A percentile compares a stretch with the other conserved stretches of the same genome.
Conservation (phyloP, 164 flowering plant species). For the Pachysandra terminalis region DNA sequence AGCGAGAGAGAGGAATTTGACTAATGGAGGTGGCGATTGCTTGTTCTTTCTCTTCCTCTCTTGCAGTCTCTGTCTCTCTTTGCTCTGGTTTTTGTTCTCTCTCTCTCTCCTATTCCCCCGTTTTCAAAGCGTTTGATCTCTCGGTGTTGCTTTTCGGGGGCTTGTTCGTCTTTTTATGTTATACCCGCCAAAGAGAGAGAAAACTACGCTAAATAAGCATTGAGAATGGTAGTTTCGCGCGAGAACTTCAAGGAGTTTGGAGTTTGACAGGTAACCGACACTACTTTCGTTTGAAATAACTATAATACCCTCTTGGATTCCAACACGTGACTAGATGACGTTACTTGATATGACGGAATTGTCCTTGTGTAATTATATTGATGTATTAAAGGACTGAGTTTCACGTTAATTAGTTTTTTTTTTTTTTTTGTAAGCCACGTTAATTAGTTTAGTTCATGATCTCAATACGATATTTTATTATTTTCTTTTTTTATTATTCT, state of each 20-base stretch:
- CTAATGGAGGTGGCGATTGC: background rate
- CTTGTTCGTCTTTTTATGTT: background rate
- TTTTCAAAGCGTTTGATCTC: background rate
- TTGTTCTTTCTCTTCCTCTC: background rate
- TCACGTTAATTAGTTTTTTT: too few species aligned
- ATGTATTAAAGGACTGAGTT: too few species aligned
- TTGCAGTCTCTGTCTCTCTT: constrained; percentile 6
- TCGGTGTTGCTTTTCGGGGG: background rate
- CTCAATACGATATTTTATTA: too few species aligned
- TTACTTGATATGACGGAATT: background rate
- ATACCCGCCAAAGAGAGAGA: background rate
- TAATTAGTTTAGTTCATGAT: too few species aligned
- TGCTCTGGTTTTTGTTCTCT: constrained; percentile 8
- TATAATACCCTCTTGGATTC: background rate
- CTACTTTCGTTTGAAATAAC: background rate
- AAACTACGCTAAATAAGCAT: background rate
- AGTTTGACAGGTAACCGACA: background rate
- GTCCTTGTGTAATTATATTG: background rate
- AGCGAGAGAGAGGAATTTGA: constrained; percentile 8
- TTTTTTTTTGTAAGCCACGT: too few species aligned
- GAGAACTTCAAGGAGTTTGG: background rate
- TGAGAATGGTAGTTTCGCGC: background rate
- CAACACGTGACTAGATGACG: background rate
- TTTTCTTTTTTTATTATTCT: too few species aligned
- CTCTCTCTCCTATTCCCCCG: constrained; percentile 19